Evolutionary conservation across 208 protist species (phyloP).

Genomic region (Trypanosoma lewisi): DNA sequence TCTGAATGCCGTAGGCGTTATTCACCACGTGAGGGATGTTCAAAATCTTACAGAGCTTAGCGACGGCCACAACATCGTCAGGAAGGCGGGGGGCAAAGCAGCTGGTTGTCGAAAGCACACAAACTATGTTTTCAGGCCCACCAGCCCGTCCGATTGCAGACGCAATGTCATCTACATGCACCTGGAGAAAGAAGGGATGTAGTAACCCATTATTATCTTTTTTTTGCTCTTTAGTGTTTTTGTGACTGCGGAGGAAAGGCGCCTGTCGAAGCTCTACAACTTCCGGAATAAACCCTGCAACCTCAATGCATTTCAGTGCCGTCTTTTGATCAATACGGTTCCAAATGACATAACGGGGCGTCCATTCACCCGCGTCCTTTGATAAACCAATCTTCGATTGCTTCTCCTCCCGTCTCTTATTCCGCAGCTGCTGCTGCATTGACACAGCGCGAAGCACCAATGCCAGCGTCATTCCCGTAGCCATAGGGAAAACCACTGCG

Average conservation of each 20-base stretch:
- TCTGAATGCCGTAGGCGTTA: slow-evolving; percentile 98
- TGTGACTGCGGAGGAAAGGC: slow-evolving; percentile 24
- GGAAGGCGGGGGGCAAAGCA: slow-evolving; percentile 98
- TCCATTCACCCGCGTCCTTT: neutral
- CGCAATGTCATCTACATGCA: slow-evolving; percentile 69
- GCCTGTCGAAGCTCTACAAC: slow-evolving; percentile 50
- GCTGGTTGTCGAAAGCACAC: slow-evolving; percentile 96
- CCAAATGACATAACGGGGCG: slow-evolving; percentile 91
- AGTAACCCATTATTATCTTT: neutral
- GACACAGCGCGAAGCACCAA: slow-evolving; percentile 73
- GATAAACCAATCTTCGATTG: neutral
- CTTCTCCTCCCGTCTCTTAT: neutral
- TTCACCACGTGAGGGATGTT: slow-evolving; percentile 96
- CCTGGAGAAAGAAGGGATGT: slow-evolving; percentile 60
- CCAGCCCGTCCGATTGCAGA: slow-evolving; percentile 64
- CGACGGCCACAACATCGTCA: slow-evolving; percentile 93
- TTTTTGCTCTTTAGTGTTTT: neutral
- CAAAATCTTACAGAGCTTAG: slow-evolving; percentile 76
- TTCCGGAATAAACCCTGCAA: slow-evolving; percentile 66
- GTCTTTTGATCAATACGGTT: slow-evolving; percentile 98
- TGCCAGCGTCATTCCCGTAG: slow-evolving; percentile 95
- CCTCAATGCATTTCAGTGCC: slow-evolving; percentile 95
- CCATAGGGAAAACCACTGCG: slow-evolving; percentile 92
- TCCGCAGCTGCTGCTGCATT: slow-evolving; percentile 28
- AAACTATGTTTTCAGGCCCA: slow-evolving; percentile 74